Conservation (phyloP, 768 basidiomycete genomes). For the Fomitopsis pulvina region DNA sequence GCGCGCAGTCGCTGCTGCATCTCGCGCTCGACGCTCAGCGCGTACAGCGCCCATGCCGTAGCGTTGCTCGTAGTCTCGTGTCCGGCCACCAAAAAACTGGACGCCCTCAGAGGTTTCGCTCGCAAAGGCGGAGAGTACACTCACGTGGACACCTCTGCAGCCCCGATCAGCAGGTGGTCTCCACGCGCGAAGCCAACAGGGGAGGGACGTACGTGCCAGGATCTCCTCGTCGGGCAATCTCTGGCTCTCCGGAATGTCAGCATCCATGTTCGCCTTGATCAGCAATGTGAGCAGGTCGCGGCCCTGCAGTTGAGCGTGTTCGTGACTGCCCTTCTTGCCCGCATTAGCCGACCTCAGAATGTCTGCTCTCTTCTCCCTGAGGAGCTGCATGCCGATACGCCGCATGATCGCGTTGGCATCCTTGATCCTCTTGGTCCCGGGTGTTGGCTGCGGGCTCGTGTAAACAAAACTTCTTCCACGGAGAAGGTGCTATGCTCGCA, state of each 20-base stretch:
- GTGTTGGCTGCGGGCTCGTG: background rate
- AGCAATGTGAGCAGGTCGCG: slow-evolving; percentile 55
- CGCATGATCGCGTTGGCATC: slow-evolving; percentile 14
- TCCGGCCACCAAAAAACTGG: slow-evolving; percentile 24
- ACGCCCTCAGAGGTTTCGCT: background rate
- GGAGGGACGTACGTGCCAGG: slow-evolving; percentile 39
- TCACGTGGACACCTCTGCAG: slow-evolving; percentile 18
- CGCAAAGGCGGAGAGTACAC: background rate
- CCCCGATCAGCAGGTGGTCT: background rate
- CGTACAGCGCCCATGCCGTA: slow-evolving; percentile 28
- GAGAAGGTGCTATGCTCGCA: background rate
- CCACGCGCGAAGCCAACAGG: too few relatives aligned
- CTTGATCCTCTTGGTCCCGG: background rate
- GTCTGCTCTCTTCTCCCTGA: slow-evolving; percentile 26
- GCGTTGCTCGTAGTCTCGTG: slow-evolving; percentile 33
- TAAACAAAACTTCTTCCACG: background rate
- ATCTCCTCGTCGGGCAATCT: slow-evolving; percentile 58
- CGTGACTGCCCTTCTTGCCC: slow-evolving; percentile 8
- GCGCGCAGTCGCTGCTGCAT: slow-evolving; percentile 30
- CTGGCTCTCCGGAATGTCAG: slow-evolving; percentile 47
- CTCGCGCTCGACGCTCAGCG: slow-evolving; percentile 28
- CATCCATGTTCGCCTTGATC: slow-evolving; percentile 57
- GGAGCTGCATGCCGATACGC: slow-evolving; percentile 23
- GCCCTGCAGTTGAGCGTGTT: slow-evolving; percentile 23
- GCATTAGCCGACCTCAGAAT: slow-evolving; percentile 25